Base-by-base conservation (phyloP, 768 basidiomycete genomes). In the Mycena vulgaris region DNA sequence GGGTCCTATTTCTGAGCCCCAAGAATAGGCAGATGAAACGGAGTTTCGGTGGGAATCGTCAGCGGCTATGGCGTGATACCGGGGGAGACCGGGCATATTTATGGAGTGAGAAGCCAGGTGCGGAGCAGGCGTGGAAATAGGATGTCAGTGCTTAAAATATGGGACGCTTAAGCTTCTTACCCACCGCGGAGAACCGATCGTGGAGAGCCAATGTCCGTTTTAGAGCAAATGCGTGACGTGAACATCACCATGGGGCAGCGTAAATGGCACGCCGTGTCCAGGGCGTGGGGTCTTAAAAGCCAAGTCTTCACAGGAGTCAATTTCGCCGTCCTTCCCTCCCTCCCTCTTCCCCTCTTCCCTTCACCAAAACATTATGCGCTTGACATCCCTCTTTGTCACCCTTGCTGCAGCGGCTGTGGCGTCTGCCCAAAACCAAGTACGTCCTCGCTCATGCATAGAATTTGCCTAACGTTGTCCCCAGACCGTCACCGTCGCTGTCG, bases 401-500 rank as follows among this genome's bases (percentile, higher is more conserved):
- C 52, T 75, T 17, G 65, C 58, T 30, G 40, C 63, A 21, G 71
- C 69, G 27, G 68, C 71, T 10, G 55, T 66, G 17, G 69, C 48
- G 28, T 55, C 57, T 13, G 74, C 74, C 27, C 74, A 75, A 49
- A 55, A 74, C 53, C 63, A 66, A 58, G 74, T 70, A 48, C 42
- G 59, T 28, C 33, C 2, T 45, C 28, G 30, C 8, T 9, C 17
- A 27, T 17, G n/a, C 10, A 23, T 21, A 53, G 16, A 5, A 48
- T 59, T 35, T 64, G 31, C 28, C 25, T 37, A n/a, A 49, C 42
- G 10, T 28, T 19, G 13, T 49, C 3, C 27, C 21, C 25, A 71
- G 71, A 60, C 57, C 3, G 23, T 67, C 33, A 57, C 52, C 30
- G 58, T 88, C 63, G 6, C 7, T 5, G 55, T 56, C 25, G 57